Evolutionary conservation across 2,329 filamentous ascomycete species (phyloP), one percentile per base, ranked within the genome.

Genomic region (Nemania sp.): DNA sequence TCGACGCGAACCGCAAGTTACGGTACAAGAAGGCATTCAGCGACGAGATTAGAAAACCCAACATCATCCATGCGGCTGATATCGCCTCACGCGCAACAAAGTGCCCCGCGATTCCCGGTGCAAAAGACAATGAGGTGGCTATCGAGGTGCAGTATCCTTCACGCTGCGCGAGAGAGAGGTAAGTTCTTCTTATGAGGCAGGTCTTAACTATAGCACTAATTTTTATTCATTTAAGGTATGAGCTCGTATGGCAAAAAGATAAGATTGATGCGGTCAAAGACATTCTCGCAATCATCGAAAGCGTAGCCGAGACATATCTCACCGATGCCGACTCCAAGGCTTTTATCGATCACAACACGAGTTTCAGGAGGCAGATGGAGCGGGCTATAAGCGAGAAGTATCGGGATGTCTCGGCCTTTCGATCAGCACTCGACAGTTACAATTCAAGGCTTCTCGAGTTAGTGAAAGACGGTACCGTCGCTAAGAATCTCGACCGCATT

Each of bases 121-220:
- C 84, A 2, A 80, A 81, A 55, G 80, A 83, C 55, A 83, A 88
- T 66, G 85, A 88, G 66, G 84, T 89, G 6, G 82, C 80, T 11
- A 87, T 97, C 67, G 84, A 90, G 76, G 82, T 98, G 73, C 92
- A 96, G 79, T 98, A 98, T 79, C 95, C 96, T 10, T 94, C 93
- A 78, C 83, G 86, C 69, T 87, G 89, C 64, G 85, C 86, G 57
- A 87, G 87, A 61, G 93, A 96, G 80, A 88, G 86, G 89, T 92
- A 82, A 74, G 81, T 49, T 29, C 54, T 26, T 15, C 49, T 26
- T n/a, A 18, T 38, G 18, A 13, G 15, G 20, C n/a, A 27, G 53
- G 63, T 61, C 75, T 67, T 58, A 27, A 43, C 53, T 61, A 49
- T 54, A 47, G 62, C 62, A 41, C 69, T 64, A 62, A 60, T 56